These are phyloP conservation scores for Pontederia crassipes DNA, from an alignment of 176 grass and related monocot genomes.

Conservation along the genomic window DNA sequence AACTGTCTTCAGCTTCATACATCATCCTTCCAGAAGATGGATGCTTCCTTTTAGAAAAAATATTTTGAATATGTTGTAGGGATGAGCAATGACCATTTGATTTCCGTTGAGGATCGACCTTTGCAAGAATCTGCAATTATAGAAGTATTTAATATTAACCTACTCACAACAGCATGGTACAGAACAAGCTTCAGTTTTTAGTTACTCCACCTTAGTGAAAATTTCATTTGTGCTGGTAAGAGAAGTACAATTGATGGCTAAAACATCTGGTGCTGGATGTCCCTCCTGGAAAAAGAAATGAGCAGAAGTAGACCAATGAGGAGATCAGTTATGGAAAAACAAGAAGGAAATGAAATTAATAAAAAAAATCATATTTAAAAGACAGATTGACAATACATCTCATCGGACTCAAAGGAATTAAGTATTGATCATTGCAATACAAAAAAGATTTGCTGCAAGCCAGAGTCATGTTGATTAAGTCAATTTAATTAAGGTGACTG, in stretches of 20 bases:
- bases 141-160: neutral
- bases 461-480: no score
- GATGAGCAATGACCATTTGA: slow-evolving; percentile 29
- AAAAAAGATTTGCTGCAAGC: no score
- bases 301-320: slow-evolving; percentile 1
- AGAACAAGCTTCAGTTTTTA: no score
- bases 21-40: slow-evolving; percentile 58
- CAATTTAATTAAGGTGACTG: no score
- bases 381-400: no score
- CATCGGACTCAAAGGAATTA: neutral
- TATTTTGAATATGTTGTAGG: slow-evolving; percentile 61
- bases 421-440: no score
- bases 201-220: slow-evolving; percentile 63
- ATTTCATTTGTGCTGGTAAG: slow-evolving; percentile 57
- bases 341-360: neutral
- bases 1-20: slow-evolving; percentile 24
- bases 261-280: slow-evolving; percentile 46
- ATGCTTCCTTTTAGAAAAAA: slow-evolving; percentile 45
- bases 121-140: slow-evolving; percentile 60
- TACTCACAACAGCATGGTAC: no score
- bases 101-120: slow-evolving; percentile 37
- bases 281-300: slow-evolving; percentile 35
- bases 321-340: neutral
- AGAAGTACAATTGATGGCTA: slow-evolving; percentile 83
- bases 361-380: no score